Base-by-base conservation (phyloP, 495 filamentous ascomycete genomes). In the Cercophora scortea region DNA sequence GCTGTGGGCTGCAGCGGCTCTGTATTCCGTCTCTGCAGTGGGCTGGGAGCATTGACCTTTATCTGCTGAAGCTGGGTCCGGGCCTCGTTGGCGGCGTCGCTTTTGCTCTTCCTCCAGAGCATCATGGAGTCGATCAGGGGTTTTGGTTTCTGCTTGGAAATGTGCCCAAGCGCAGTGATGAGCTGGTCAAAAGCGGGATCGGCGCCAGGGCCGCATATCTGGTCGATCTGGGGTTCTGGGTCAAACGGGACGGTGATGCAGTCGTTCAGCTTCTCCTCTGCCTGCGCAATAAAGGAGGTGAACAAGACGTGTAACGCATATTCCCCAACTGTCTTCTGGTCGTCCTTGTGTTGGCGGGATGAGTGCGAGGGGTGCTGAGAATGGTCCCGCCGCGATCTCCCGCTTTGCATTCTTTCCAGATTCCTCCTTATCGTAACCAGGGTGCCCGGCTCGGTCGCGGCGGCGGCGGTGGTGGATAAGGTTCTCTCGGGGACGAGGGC, bases 291-390 rank as follows among this genome's bases (percentile, higher is more conserved):
- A 58, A 88, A 87, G 47, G 91, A 89, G 56, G 91, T 96, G 70
- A 98, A 96, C 34, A 98, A 74, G 61, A 96, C 92, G 70, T 97
- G 92, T 50, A 97, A 73, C 19, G 94, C 91, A 78, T 95, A 96
- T 74, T 98, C 93, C 44, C 90, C 92, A 46, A 95, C 90, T 0
- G 89, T 95, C 70, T 90, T 95, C 53, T 81, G 77, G 59, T 95
- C 87, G 34, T 82, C 78, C 61, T 78, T 75, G 61, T 84, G 79
- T 55, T 84, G 83, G 52, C 84, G 80, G 40, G 86, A 87, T 32
- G 90, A 95, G 62, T 92, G 87, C 10, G 89, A 90, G 55, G 85
- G 88, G 59, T 88, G 82, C 59, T 89, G 90, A 32, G 79, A 73
- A 62, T 88, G 84, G 45, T 88, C 87, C 50, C 85, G 79, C 58